Conservation (phyloP, 1,139 yeast species). For the Schwanniomyces etchellsii region DNA sequence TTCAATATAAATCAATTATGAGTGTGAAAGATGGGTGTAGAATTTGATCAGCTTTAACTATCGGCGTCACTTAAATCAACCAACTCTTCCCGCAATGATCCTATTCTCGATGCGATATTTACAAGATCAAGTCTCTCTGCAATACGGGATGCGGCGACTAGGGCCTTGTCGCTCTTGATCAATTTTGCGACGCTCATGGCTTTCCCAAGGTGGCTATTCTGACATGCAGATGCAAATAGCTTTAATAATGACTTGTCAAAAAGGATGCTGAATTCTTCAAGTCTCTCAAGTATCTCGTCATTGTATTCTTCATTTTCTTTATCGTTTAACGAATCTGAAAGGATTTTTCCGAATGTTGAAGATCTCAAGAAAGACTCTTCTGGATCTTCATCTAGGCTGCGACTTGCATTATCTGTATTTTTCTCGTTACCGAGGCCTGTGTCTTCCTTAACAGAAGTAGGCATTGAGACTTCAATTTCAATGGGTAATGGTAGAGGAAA, state of each 20-base stretch:
- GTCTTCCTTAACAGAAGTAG: slow-evolving; percentile 35
- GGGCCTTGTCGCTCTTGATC: slow-evolving; percentile 70
- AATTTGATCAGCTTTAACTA: slow-evolving; percentile 4
- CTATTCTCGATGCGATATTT: slow-evolving; percentile 62
- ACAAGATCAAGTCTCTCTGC: slow-evolving; percentile 73
- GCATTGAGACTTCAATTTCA: slow-evolving; percentile 67
- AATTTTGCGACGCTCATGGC: slow-evolving; percentile 68
- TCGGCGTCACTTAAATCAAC: slow-evolving; percentile 23
- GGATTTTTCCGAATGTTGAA: slow-evolving; percentile 44
- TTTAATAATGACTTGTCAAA: slow-evolving; percentile 74
- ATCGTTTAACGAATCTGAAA: slow-evolving; percentile 37
- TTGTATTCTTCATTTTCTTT: slow-evolving; percentile 26
- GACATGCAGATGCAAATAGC: slow-evolving; percentile 73
- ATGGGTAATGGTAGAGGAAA: slow-evolving; percentile 83
- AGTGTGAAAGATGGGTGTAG: neutral
- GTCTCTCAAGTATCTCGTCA: slow-evolving; percentile 41
- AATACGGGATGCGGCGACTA: slow-evolving; percentile 78
- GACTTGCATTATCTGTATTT: slow-evolving; percentile 11
- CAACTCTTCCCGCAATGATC: slow-evolving; percentile 53
- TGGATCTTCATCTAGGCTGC: slow-evolving; percentile 31
- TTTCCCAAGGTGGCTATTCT: slow-evolving; percentile 56
- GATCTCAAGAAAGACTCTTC: slow-evolving; percentile 42
- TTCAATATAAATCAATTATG: no score
- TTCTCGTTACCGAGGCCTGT: slow-evolving; percentile 7
- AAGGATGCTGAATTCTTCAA: slow-evolving; percentile 43